Percentiles rank a stretch among this genome's conserved stretches.
These are phyloP conservation scores for Aspergillus fijiensis DNA, from an alignment of 2,329 filamentous ascomycete genomes.

Conservation along the genomic window DNA sequence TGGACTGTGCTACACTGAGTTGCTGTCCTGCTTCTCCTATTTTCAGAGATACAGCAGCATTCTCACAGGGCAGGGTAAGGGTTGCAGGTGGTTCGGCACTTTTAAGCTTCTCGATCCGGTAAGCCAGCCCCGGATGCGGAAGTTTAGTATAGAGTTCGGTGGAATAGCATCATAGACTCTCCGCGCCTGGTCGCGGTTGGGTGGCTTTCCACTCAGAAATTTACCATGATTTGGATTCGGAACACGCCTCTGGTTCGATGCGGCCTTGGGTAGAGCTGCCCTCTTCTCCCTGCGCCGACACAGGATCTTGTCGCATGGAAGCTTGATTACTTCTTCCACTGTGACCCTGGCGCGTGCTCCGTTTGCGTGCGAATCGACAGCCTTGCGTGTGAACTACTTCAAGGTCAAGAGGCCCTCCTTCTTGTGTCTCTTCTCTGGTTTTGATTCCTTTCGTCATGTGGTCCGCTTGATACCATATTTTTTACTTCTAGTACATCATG, in stretches of 20 bases:
- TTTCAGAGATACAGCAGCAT: slow-evolving; percentile 3
- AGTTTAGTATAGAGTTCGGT: slow-evolving; percentile 6
- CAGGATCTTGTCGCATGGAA: slow-evolving; percentile 25
- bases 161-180: slow-evolving; percentile 16
- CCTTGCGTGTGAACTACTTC: slow-evolving; percentile 22
- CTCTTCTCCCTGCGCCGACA: slow-evolving; percentile 1
- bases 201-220: neutral
- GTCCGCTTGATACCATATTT: slow-evolving; percentile 18
- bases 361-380: slow-evolving; percentile 24
- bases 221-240: neutral
- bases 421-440: slow-evolving; percentile 11
- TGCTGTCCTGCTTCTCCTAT: neutral
- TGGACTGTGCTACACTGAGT: neutral
- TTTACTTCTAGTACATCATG: slow-evolving; percentile 25
- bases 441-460: slow-evolving; percentile 27
- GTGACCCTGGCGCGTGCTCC: slow-evolving; percentile 33
- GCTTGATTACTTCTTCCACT: slow-evolving; percentile 29
- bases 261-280: neutral
- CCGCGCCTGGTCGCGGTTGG: neutral
- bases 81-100: neutral
- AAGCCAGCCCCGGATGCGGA: slow-evolving; percentile 30
- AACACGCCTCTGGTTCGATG: slow-evolving; percentile 8
- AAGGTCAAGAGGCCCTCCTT: slow-evolving; percentile 31
- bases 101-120: slow-evolving; percentile 23
- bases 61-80: neutral